Base-by-base conservation (phyloP, 768 basidiomycete genomes). In the Naganishia vaughanmartiniae region DNA sequence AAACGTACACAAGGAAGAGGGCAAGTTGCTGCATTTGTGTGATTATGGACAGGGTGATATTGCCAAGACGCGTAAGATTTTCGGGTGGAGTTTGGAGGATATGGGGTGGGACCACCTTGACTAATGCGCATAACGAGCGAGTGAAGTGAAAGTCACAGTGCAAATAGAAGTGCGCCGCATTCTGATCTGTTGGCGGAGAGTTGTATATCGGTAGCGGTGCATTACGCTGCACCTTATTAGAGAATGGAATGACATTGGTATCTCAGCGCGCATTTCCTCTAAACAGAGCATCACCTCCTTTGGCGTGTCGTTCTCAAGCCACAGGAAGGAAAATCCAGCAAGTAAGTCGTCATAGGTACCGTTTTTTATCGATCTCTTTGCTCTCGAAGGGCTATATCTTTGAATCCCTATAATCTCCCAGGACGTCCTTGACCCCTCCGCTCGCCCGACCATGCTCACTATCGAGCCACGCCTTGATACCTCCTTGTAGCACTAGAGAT, bases 1-100 rank as follows among this genome's bases (percentile, higher is more conserved):
- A 34, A 73, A 73, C 57, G 73, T 74, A 19, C 78, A 83, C 63
- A 74, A 76, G 68, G 76, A 75, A 28, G 76, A 83, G 34, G 79
- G 82, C 63, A 82, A 80, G 65, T 75, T 77, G 48, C 65, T 80
- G 67, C 80, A 82, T 17, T 69, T 82, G 21, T 82, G 82, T 73
- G 81, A 79, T 71, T 73, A 77, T 42, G 65, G 26, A 5, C 54
- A 48, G 31, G 45, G 70, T 42, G 65, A 67, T 58, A 73, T 77
- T 14, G 75, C 80, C 58, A 74, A 77, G 63, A 66, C 76, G 19
- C 81, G 81, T 0, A 70, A 74, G 56, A 77, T 83, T 30, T 77
- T 69, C 51, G 83, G 83, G 2, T 84, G 83, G 83, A 79, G 82
- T 33, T 71, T 76, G 26, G 80, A 82, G 71, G 82, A 83, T 73